Evolutionary conservation across 2,329 filamentous ascomycete genomes (phyloP), one percentile per base, ranked within the genome.

Genomic region (Penicillium hordei): DNA sequence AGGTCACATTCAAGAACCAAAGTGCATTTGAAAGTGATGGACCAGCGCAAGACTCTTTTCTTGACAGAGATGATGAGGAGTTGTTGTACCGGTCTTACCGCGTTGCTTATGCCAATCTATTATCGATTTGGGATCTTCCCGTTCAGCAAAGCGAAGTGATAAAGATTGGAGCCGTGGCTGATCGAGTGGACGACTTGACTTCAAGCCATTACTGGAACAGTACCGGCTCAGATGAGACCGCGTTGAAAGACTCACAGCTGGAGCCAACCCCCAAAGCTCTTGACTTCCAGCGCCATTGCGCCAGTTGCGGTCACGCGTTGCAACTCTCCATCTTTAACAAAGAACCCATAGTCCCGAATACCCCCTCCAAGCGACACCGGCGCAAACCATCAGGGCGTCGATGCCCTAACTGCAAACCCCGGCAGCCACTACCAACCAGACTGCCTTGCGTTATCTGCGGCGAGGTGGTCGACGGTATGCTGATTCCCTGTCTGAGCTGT

Each of bases 111-210:
- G 83, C 85, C 4, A 75, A 85, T 48, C 75, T 85, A 55, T 76
- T 88, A 5, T 80, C 80, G n/a, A 79, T 81, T 9, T 87, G 85
- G 85, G 79, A 79, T 13, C 63, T 88, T 12, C 74, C 79, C 13
- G 76, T 83, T 23, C 76, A 82, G 61, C 78, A 81, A 49, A 80
- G 81, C 15, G 85, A 88, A 68, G 75, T 88, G 2, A 75, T 86
- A 27, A 86, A 86, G 62, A 82, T 83, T 57, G 80, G 82, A 49
- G 77, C 77, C 0, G 65, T 78, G 5, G 69, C 73, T 10, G 70
- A 72, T 1, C 75, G 75, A 56, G 73, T 72, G 36, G 49, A 54
- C n/a, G 65, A 69, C 31, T 33, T 58, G 49, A 59, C 56, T 29
- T 52, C 59, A 31, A 62, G 60, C 38, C 63, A 65, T 27, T 65